phyloP scores from a whole-genome alignment of 345 rosid species.

The Cochlearia excelsa region DNA sequence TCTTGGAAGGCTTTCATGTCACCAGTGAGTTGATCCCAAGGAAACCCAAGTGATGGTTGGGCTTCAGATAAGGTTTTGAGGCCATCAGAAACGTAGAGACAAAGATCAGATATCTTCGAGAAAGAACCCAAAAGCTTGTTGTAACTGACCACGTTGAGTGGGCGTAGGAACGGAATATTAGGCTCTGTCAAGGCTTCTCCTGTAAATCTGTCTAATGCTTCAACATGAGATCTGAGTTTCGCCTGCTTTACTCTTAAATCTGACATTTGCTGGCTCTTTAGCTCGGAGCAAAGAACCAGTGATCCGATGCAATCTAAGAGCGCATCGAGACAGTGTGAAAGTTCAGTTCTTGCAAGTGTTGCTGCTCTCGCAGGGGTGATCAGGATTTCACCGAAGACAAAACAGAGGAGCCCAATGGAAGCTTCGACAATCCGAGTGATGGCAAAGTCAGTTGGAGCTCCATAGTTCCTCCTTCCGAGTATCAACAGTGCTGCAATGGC shows the following conservation, averaged over 20 bases:
- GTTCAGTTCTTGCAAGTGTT: slow-evolving; percentile 50
- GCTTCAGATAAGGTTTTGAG: slow-evolving; percentile 38
- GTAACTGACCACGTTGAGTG: slow-evolving; percentile 44
- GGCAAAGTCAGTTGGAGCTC: slow-evolving; percentile 51
- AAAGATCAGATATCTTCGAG: slow-evolving; percentile 44
- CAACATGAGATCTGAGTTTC: slow-evolving; percentile 37
- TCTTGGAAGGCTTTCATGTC: slow-evolving; percentile 44
- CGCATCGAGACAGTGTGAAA: slow-evolving; percentile 37
- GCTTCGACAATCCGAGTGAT: slow-evolving; percentile 57
- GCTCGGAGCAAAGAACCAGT: slow-evolving; percentile 30
- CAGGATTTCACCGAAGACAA: slow-evolving; percentile 45
- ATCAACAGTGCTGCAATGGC: slow-evolving; percentile 57
- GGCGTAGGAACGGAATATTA: slow-evolving; percentile 50
- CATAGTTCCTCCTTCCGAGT: slow-evolving; percentile 60
- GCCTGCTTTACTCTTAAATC: slow-evolving; percentile 37
- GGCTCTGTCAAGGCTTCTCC: slow-evolving; percentile 56
- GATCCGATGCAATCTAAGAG: slow-evolving; percentile 33
- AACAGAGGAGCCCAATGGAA: slow-evolving; percentile 56
- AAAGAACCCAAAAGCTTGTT: slow-evolving; percentile 41
- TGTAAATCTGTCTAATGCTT: slow-evolving; percentile 37
- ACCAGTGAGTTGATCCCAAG: slow-evolving; percentile 39
- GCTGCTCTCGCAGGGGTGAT: slow-evolving; percentile 54
- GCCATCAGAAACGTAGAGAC: slow-evolving; percentile 37
- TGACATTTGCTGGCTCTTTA: slow-evolving; percentile 33
- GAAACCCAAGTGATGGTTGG: slow-evolving; percentile 23